Base-by-base conservation (phyloP, 805 yeast species). In the Yueomyces sinensis region DNA sequence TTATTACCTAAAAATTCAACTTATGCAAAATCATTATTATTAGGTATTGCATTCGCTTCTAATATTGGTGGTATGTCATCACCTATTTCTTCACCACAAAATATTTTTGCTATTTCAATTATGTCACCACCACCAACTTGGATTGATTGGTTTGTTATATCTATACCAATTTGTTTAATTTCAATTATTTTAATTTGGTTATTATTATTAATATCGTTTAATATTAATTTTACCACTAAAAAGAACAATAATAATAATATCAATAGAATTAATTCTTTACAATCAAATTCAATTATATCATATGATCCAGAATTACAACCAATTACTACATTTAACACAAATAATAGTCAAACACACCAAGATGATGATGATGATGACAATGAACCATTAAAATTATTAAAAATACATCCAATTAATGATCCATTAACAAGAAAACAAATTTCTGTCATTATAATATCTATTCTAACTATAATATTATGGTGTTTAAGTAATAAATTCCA, bases 51-150 rank as follows among this genome's bases (percentile, higher is more conserved):
- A 0, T 62, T 89, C 37, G 93, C 97, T 2, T 80, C 94, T 6
- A 84, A 89, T 52, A 65, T 89, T 32, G 97, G 95, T 17, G 98
- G 98, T 43, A 89, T 87, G 94, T 80, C 95, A 0, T 83, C 95
- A 4, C 98, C 98, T 6, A 89, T 89, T 50, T 87, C 96, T 1
- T 83, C 95, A 3, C 98, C 98, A 2, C 98, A 89, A 53, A 89
- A 89, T 56, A 82, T 89, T 41, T 76, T 89, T 47, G 94, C 95
- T 1, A 67, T 89, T 33, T 87, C 83, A 37, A 64, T 78, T 45
- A 89, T 89, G 97, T 67, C 66, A 37, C 94, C 93, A 1, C 76
- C 70, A 37, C 76, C 78, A 1, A 74, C 79, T 7, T 89, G 98
- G 98, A 76, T 78, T 9, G 81, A 83, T 52, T 89, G 98, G 98